These are phyloP conservation scores for Blastobotrys arbuscula DNA, from an alignment of 1,139 yeast species.

Conservation along the genomic window DNA sequence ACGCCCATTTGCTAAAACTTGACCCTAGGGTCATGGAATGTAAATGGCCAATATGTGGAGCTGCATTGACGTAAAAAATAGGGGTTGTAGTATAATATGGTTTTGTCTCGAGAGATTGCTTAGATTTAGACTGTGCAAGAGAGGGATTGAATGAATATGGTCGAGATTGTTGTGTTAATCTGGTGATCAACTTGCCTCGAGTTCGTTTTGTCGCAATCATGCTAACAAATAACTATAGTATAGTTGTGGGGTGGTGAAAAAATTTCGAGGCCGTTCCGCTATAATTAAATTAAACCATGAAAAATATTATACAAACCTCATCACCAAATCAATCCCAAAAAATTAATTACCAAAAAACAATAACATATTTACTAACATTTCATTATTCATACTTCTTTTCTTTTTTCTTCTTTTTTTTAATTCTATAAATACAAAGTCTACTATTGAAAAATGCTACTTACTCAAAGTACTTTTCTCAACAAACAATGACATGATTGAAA, in stretches of 20 bases:
- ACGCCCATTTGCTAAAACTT: constrained; percentile 68
- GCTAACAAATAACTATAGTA: neutral
- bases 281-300: too few relatives aligned
- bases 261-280: neutral
- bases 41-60: constrained; percentile 91
- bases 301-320: too few relatives aligned
- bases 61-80: constrained; percentile 92
- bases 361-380: neutral
- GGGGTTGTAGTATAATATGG: constrained; percentile 74
- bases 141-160: neutral
- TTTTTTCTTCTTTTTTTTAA: neutral
- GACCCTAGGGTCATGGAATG: constrained; percentile 86
- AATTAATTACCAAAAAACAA: too few relatives aligned
- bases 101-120: constrained; percentile 7
- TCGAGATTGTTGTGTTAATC: neutral
- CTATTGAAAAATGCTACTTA: neutral
- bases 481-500: constrained; percentile 94
- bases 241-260: neutral
- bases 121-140: neutral
- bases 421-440: neutral
- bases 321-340: neutral
- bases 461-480: constrained; percentile 42
- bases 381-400: neutral
- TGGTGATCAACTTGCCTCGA: neutral
- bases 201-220: neutral